A percentile compares a stretch with the other conserved stretches of the same genome.
Conservation (phyloP, 495 filamentous ascomycete genomes). For the Aspergillus haitiensis region DNA sequence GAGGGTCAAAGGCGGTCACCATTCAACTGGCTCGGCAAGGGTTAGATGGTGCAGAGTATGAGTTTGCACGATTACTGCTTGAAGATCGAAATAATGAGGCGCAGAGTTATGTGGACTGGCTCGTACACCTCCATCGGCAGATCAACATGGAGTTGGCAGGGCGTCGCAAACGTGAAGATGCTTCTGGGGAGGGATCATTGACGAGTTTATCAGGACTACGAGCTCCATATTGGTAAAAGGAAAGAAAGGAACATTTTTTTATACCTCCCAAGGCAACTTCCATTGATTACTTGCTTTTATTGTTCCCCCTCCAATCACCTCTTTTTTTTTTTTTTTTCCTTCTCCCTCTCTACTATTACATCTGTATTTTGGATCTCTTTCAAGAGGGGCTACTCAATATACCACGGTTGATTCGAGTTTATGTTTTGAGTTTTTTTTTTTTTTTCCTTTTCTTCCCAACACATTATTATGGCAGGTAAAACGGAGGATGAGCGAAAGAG, state of each 20-base stretch:
- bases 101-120: conserved; percentile 96
- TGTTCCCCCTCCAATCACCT: conserved; percentile 13
- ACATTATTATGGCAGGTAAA: background rate
- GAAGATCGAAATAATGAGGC: conserved; percentile 98
- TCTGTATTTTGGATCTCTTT: conserved; percentile 20
- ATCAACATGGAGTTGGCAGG: conserved; percentile 86
- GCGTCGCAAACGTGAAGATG: conserved; percentile 73
- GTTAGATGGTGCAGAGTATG: conserved; percentile 91
- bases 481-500: background rate
- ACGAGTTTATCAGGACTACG: conserved; percentile 67
- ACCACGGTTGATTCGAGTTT: conserved; percentile 15
- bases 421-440: conserved; percentile 5
- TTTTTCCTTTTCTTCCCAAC: background rate
- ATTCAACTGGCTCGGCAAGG: conserved; percentile 92
- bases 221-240: conserved; percentile 64
- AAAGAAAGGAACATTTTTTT: background rate
- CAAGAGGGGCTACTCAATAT: conserved; percentile 17
- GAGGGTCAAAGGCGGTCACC: conserved; percentile 83
- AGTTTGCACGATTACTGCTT: conserved; percentile 86
- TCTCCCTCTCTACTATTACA: conserved; percentile 1
- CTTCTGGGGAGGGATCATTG: conserved; percentile 51
- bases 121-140: conserved; percentile 90
- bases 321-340: conserved; percentile 19
- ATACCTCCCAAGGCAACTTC: background rate
- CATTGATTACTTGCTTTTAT: conserved; percentile 7